Evolutionary conservation across 2,329 filamentous ascomycete genomes (phyloP), one percentile per base, ranked within the genome.

Genomic region (Neofusicoccum umdonicola): DNA sequence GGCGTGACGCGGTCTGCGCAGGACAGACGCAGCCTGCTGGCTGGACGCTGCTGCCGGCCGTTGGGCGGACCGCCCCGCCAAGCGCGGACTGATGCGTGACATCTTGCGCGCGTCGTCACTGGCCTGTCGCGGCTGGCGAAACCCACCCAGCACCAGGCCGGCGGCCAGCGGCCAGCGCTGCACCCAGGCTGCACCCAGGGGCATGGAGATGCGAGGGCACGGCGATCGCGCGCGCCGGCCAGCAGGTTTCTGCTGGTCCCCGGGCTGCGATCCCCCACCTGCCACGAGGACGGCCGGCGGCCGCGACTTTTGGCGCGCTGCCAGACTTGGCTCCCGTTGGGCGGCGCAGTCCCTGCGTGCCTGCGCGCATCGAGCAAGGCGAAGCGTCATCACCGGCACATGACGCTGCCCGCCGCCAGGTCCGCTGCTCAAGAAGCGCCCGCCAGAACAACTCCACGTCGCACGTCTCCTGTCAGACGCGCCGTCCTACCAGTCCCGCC

Each of bases 201-300:
- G 52, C 37, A 27, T 57, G 39, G 19, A 45, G 54, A 31, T 34
- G 54, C 54, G 39, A 58, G 41, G 39, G 13, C 9, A 41, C 54
- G 54, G 31, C 37, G 54, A 58, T 58, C 54, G 41, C 13, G 41
- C 54, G 54, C 41, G 41, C 15, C 41, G 41, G 42, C 56, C 56
- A 60, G 56, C 56, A 47, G 56, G 56, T 58, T 58, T 34, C 37
- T 41, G 19, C 41, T 44, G 27, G 11, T 47, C 41, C 56, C 56
- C 56, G 56, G 39, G 39, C 17, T 45, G 8, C 41, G 54, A 57
- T 57, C 54, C 54, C 54, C 54, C 54, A 41, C 37, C 56, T 45
- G 56, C 56, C 56, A 60, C 56, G 56, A 47, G 56, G 52, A 13
- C 11, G 27, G 12, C 15, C 2, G 22, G 27, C 41, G 39, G 54